Evolutionary conservation across 2,329 filamentous ascomycete genomes (phyloP).

Genomic region (Gnomoniopsis sp.): DNA sequence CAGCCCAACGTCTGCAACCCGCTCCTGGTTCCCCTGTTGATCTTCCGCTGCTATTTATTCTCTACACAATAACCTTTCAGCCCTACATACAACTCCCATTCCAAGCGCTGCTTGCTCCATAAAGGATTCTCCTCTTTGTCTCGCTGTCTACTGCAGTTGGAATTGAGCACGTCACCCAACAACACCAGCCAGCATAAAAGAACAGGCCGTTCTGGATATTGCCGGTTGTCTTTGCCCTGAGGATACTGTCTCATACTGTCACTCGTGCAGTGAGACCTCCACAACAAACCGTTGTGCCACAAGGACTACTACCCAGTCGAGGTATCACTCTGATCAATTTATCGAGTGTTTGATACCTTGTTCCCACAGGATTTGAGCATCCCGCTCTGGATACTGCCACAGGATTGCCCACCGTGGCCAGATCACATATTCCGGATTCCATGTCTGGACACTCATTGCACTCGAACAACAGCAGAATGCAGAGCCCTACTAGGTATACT

Average conservation of each 20-base stretch:
- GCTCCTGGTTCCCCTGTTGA: slow-evolving; percentile 16
- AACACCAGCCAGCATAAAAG: slow-evolving; percentile 9
- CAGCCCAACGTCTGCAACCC: slow-evolving; percentile 16
- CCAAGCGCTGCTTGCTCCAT: slow-evolving; percentile 16
- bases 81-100: background rate
- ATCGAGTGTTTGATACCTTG: slow-evolving; percentile 14
- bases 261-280: slow-evolving; percentile 2
- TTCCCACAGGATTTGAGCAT: slow-evolving; percentile 21
- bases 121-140: background rate
- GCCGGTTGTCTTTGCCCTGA: slow-evolving; percentile 7
- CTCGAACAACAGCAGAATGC: slow-evolving; percentile 50
- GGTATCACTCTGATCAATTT: slow-evolving; percentile 14
- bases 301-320: slow-evolving; percentile 6
- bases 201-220: slow-evolving; percentile 18
- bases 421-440: slow-evolving; percentile 37
- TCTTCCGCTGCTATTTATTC: slow-evolving; percentile 12
- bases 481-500: slow-evolving; percentile 60
- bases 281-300: slow-evolving; percentile 15
- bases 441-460: slow-evolving; percentile 55
- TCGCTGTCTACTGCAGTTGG: slow-evolving; percentile 6
- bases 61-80: slow-evolving; percentile 1
- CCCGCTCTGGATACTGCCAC: slow-evolving; percentile 31
- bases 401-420: slow-evolving; percentile 48
- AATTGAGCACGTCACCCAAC: background rate
- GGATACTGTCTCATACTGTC: slow-evolving; percentile 7